phyloP scores from a whole-genome alignment of 2,329 filamentous ascomycete genomes.

The Colletotrichum nymphaeae region DNA sequence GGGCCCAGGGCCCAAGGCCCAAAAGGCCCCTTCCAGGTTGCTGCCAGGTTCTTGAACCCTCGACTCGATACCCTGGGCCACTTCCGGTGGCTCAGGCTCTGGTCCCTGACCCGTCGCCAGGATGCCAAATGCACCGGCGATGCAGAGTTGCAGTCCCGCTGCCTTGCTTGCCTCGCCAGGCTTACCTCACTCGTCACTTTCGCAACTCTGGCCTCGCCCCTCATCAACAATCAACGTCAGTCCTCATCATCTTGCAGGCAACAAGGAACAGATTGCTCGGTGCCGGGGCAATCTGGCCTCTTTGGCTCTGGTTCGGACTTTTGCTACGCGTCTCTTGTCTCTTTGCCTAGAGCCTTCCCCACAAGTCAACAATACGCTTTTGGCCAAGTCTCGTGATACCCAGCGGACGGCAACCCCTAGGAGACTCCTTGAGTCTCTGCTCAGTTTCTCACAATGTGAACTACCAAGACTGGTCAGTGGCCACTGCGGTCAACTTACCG shows the following conservation, averaged over 20 bases:
- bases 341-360: background rate
- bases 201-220: background rate
- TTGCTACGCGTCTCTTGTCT: conserved; percentile 3
- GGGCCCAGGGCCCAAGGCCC: background rate
- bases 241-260: conserved; percentile 31
- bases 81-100: conserved; percentile 2
- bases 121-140: conserved; percentile 16
- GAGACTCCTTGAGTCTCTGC: background rate
- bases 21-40: background rate
- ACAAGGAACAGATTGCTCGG: background rate
- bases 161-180: conserved; percentile 20
- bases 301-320: conserved; percentile 8
- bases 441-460: background rate
- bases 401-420: background rate
- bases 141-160: conserved; percentile 20
- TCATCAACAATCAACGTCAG: conserved; percentile 24
- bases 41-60: background rate
- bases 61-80: background rate
- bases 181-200: background rate
- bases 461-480: background rate
- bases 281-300: conserved; percentile 8
- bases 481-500: background rate
- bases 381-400: conserved; percentile 3
- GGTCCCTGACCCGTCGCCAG: background rate
- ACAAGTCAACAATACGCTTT: conserved; percentile 8